Evolutionary conservation across 257 asterid species (phyloP).

Genomic region (Fraxinus anomala): DNA sequence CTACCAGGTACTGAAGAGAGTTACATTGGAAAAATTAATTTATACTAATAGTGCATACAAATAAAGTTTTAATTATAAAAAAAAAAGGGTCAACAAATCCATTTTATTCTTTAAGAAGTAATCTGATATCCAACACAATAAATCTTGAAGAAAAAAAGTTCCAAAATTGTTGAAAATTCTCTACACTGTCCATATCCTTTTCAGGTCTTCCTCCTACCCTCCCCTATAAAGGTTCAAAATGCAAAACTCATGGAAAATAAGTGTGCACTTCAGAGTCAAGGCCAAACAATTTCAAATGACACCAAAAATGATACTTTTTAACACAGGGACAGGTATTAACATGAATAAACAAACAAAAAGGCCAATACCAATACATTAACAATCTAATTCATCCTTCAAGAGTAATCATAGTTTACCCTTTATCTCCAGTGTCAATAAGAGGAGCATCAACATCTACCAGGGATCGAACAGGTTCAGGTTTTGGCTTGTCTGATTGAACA

Average conservation of each 20-base stretch:
- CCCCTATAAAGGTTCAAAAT: neutral
- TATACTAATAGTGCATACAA: constrained; percentile 2
- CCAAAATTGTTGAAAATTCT: constrained; percentile 1
- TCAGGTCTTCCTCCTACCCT: neutral
- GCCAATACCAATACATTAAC: neutral
- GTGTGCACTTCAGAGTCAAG: constrained; percentile 6
- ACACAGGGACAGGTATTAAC: constrained; percentile 1
- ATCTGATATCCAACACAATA: constrained; percentile 9
- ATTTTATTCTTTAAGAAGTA: neutral
- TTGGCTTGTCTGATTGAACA: constrained; percentile 53
- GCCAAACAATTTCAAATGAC: constrained; percentile 6
- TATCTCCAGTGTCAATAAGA: constrained; percentile 79
- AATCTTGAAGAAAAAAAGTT: neutral
- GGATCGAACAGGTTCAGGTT: constrained; percentile 54
- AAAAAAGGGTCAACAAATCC: neutral
- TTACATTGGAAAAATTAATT: neutral
- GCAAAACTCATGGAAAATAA: constrained; percentile 20
- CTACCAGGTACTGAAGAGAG: neutral
- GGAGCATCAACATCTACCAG: constrained; percentile 69
- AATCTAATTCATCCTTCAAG: constrained; percentile 18
- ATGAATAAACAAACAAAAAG: constrained; percentile 28
- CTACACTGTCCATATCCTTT: neutral
- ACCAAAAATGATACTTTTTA: neutral
- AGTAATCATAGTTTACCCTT: constrained; percentile 55
- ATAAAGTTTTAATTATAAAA: neutral